These are phyloP conservation scores for Darksidea phi DNA, from an alignment of 495 filamentous ascomycete genomes.

Conservation along the genomic window DNA sequence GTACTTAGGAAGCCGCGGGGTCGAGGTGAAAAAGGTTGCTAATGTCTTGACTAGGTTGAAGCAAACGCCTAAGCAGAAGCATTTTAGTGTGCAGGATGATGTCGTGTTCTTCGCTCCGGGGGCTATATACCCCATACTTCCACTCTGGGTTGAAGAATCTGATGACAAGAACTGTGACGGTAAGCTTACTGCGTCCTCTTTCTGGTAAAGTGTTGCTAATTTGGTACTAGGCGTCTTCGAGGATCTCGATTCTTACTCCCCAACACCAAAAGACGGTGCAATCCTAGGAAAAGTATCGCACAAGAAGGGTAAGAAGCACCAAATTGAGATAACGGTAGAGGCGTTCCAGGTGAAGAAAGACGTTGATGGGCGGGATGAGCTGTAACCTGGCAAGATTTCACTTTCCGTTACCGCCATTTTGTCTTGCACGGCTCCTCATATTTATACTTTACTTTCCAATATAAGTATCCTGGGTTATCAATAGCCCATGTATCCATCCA, in stretches of 20 bases:
- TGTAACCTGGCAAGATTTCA: conserved; percentile 7
- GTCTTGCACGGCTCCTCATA: not conserved
- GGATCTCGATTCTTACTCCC: conserved; percentile 30
- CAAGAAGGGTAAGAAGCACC: conserved; percentile 20
- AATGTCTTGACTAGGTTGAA: conserved; percentile 7
- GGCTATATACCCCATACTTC: conserved; percentile 31
- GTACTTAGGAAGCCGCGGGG: too few relatives aligned
- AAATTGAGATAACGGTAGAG: conserved; percentile 29
- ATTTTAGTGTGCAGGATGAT: conserved; percentile 32
- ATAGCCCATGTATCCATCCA: not conserved
- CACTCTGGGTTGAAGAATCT: conserved; percentile 28
- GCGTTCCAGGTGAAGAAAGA: conserved; percentile 26
- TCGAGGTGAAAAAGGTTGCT: too few relatives aligned
- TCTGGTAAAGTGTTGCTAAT: conserved; percentile 4
- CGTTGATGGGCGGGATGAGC: conserved; percentile 20
- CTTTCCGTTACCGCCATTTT: not conserved
- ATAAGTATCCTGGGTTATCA: too few relatives aligned
- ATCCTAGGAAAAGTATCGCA: conserved; percentile 24
- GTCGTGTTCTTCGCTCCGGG: conserved; percentile 35
- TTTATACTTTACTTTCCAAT: not conserved
- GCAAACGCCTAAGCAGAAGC: conserved; percentile 23
- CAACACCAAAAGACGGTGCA: conserved; percentile 20
- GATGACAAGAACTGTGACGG: conserved; percentile 15
- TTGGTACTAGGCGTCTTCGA: conserved; percentile 23
- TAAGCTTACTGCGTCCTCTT: not conserved